Evolutionary conservation across 768 basidiomycete genomes (phyloP).

Genomic region (Lactarius trivialis): DNA sequence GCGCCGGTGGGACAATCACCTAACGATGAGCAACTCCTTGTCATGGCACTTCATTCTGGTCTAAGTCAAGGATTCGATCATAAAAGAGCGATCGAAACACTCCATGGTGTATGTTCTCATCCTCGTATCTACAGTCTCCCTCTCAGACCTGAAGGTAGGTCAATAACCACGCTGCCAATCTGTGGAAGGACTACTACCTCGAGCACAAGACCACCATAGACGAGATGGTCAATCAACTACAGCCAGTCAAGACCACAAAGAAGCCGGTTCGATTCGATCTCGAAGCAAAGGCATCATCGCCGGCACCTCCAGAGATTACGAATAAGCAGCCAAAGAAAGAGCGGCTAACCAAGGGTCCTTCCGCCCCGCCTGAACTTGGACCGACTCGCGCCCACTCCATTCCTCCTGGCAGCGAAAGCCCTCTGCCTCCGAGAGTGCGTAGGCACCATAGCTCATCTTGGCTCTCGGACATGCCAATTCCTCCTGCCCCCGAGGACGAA

Average conservation of each 20-base stretch:
- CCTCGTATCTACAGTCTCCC: slow-evolving; percentile 2
- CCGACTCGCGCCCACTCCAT: not conserved
- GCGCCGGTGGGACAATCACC: slow-evolving; percentile 43
- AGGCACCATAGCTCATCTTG: slow-evolving; percentile 1
- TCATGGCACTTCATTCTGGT: slow-evolving; percentile 39
- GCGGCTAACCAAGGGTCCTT: not conserved
- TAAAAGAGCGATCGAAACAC: slow-evolving; percentile 57
- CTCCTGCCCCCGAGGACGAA: slow-evolving; percentile 59
- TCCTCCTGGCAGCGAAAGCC: not conserved
- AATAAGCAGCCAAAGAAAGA: not conserved
- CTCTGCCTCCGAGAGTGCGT: not conserved
- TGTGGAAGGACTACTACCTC: slow-evolving; percentile 80
- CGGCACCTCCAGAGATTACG: not conserved
- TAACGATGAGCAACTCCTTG: slow-evolving; percentile 54
- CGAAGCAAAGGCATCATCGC: not conserved
- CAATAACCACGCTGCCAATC: slow-evolving; percentile 44
- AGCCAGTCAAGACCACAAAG: slow-evolving; percentile 32
- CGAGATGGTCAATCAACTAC: slow-evolving; percentile 25
- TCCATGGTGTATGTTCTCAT: slow-evolving; percentile 51
- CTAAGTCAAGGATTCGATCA: slow-evolving; percentile 42
- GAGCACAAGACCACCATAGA: slow-evolving; percentile 61
- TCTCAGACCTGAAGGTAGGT: slow-evolving; percentile 27
- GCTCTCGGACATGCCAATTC: slow-evolving; percentile 42
- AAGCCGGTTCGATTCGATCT: slow-evolving; percentile 27
- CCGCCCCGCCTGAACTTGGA: not conserved